phyloP scores from a whole-genome alignment of 2,329 filamentous ascomycete species.

The Trichothecium sympodiale region DNA sequence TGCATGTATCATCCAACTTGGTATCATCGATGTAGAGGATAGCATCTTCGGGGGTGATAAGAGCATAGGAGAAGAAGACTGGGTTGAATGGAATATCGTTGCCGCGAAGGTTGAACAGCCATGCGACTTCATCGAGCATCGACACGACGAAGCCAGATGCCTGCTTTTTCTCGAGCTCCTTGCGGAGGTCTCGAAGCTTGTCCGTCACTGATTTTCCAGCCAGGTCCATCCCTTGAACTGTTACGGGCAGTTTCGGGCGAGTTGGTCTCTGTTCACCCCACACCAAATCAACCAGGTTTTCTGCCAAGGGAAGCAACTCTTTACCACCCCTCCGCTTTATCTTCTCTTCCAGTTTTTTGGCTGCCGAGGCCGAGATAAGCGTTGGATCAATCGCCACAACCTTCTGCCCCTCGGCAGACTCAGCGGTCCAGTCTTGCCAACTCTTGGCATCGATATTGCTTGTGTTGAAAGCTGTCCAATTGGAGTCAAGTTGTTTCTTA shows the following conservation, averaged over 20 bases:
- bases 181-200: slow-evolving; percentile 80
- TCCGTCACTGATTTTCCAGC: slow-evolving; percentile 72
- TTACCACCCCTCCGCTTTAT: slow-evolving; percentile 78
- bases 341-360: slow-evolving; percentile 67
- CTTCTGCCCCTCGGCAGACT: slow-evolving; percentile 79
- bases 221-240: slow-evolving; percentile 59
- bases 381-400: slow-evolving; percentile 84
- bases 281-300: slow-evolving; percentile 84
- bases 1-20: slow-evolving; percentile 61
- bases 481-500: slow-evolving; percentile 75
- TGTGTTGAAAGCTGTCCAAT: slow-evolving; percentile 88
- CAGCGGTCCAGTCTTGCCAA: slow-evolving; percentile 92
- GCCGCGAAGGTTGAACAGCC: slow-evolving; percentile 95
- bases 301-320: slow-evolving; percentile 60
- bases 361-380: slow-evolving; percentile 57
- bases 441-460: slow-evolving; percentile 89
- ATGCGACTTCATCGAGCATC: slow-evolving; percentile 92
- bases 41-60: slow-evolving; percentile 65
- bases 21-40: slow-evolving; percentile 76
- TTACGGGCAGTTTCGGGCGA: slow-evolving; percentile 65
- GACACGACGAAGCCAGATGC: slow-evolving; percentile 80
- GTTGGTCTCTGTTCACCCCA: slow-evolving; percentile 68
- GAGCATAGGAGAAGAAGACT: slow-evolving; percentile 94
- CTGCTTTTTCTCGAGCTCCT: slow-evolving; percentile 85
- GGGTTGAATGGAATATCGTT: slow-evolving; percentile 96